These are phyloP conservation scores for Cryptosporidium ubiquitum DNA, from an alignment of 169 alveolate genomes.

Conservation along the genomic window DNA sequence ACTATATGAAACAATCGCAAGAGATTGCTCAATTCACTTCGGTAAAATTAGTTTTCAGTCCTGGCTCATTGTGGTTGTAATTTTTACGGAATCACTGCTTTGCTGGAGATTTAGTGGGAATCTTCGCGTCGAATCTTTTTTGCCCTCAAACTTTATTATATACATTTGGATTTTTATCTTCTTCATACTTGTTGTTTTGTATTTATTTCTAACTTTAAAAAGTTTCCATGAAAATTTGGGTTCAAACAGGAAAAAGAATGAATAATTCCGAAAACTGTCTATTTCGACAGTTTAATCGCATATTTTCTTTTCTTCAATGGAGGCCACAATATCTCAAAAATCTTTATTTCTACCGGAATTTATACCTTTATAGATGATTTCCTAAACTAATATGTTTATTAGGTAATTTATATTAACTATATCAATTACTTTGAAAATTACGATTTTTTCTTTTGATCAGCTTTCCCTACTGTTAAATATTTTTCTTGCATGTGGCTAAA, in stretches of 20 bases:
- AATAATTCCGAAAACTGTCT: background rate
- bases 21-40: background rate
- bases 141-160: slow-evolving; percentile 37
- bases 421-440: background rate
- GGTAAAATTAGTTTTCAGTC: slow-evolving; percentile 55
- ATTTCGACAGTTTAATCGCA: background rate
- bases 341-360: background rate
- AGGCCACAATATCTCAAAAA: background rate
- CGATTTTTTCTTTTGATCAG: background rate
- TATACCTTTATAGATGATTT: background rate
- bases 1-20: slow-evolving; percentile 42
- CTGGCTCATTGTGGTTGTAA: slow-evolving; percentile 19
- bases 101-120: slow-evolving; percentile 64
- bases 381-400: background rate
- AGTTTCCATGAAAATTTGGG: background rate
- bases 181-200: background rate
- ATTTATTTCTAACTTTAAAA: background rate
- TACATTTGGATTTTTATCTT: slow-evolving; percentile 24
- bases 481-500: background rate
- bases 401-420: background rate
- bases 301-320: background rate
- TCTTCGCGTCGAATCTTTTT: slow-evolving; percentile 22
- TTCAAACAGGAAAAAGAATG: background rate
- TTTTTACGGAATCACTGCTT: slow-evolving; percentile 51
- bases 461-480: no score